Evolutionary conservation across 1,284 basidiomycete genomes (phyloP).

Genomic region (Microbotryum silenes-acaulis): DNA sequence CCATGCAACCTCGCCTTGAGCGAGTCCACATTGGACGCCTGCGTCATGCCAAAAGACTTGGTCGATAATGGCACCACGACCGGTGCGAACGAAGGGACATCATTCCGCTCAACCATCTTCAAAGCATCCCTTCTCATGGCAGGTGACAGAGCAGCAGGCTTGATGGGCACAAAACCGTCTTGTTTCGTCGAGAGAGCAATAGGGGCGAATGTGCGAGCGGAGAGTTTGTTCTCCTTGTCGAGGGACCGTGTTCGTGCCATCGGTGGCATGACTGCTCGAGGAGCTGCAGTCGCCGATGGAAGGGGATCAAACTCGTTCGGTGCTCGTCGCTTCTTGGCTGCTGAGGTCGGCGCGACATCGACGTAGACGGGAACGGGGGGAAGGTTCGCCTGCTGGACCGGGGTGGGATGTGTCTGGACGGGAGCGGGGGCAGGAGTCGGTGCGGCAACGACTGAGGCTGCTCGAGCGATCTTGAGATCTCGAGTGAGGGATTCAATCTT

Average conservation of each 20-base stretch:
- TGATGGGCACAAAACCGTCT: constrained; percentile 13
- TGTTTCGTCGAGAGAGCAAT: not conserved
- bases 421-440: not conserved
- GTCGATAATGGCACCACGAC: too few relatives aligned
- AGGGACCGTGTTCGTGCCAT: not conserved
- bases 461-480: constrained; percentile 19
- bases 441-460: not conserved
- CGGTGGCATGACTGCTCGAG: constrained; percentile 20
- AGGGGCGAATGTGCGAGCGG: not conserved
- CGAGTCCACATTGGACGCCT: too few relatives aligned
- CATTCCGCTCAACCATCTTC: constrained; percentile 10
- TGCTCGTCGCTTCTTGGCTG: constrained; percentile 23
- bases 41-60: too few relatives aligned
- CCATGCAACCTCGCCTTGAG: too few relatives aligned
- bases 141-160: constrained; percentile 7
- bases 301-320: constrained; percentile 22
- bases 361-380: not conserved
- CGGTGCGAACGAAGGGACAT: not conserved
- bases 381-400: not conserved
- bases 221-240: constrained; percentile 17
- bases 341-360: not conserved
- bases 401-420: not conserved
- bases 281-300: not conserved
- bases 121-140: not conserved
- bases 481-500: constrained; percentile 23